A percentile compares a stretch with the other conserved stretches of the same genome.
phyloP scores from a whole-genome alignment of 192 early-diverging fungal species.

The Coemansia sp. region DNA sequence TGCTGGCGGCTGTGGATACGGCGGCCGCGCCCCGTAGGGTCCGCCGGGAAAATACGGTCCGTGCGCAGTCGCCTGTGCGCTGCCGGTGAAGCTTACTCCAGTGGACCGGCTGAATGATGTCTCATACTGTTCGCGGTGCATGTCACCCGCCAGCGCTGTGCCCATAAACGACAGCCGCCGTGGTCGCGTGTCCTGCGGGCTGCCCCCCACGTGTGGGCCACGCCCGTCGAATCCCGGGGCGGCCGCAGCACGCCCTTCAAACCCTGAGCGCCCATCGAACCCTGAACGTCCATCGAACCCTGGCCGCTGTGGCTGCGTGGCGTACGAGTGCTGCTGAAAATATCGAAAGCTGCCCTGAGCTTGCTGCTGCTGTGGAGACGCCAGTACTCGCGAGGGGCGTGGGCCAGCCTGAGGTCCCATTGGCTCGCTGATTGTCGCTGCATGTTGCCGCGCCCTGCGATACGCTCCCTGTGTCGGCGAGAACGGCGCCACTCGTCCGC shows the following conservation, averaged over 20 bases:
- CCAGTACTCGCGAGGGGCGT: slow-evolving; percentile 6
- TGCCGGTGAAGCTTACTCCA: slow-evolving; percentile 13
- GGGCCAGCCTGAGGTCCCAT: slow-evolving; percentile 20
- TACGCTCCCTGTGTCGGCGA: slow-evolving; percentile 7
- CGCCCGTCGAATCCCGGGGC: slow-evolving; percentile 7
- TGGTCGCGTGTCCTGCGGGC: slow-evolving; percentile 24
- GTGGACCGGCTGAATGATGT: slow-evolving; percentile 52
- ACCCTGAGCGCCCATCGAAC: background rate
- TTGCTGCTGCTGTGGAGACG: slow-evolving; percentile 25
- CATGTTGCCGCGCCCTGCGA: slow-evolving; percentile 44
- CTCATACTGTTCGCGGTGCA: slow-evolving; percentile 46
- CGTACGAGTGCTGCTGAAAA: slow-evolving; percentile 32
- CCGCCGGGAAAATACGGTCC: slow-evolving; percentile 19
- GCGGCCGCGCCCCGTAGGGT: background rate
- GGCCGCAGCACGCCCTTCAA: background rate
- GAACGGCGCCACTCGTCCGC: slow-evolving; percentile 8
- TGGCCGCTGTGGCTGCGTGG: background rate
- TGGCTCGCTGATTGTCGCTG: slow-evolving; percentile 52
- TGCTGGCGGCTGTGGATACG: slow-evolving; percentile 11
- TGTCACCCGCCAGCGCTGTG: slow-evolving; percentile 19
- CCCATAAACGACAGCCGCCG: slow-evolving; percentile 44
- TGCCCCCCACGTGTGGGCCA: slow-evolving; percentile 3
- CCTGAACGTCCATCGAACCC: background rate
- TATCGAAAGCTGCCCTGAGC: slow-evolving; percentile 23
- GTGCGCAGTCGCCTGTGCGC: slow-evolving; percentile 35